Percentiles rank a stretch among this genome's conserved stretches.
Conservation (phyloP, 2,329 filamentous ascomycete genomes). For the Aspergillus floridensis region DNA sequence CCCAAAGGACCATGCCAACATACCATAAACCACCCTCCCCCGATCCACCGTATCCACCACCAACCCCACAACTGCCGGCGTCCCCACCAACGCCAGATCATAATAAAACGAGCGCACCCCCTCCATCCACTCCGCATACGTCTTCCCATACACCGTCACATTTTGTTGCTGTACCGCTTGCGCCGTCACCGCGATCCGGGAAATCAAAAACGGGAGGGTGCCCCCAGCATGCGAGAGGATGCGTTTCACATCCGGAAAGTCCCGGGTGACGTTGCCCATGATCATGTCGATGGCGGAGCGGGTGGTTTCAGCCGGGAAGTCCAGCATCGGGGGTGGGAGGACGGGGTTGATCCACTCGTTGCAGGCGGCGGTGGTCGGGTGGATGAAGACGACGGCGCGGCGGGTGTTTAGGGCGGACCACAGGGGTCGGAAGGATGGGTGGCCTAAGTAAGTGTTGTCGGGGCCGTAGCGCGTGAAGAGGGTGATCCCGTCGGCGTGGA, state of each 20-base stretch:
- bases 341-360: no score
- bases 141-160: slow-evolving; percentile 7
- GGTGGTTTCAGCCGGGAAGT: slow-evolving; percentile 49
- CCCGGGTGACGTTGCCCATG: slow-evolving; percentile 27
- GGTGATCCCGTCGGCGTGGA: no score
- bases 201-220: slow-evolving; percentile 43
- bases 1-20: background rate
- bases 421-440: slow-evolving; percentile 35
- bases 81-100: slow-evolving; percentile 25
- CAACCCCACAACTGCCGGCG: background rate
- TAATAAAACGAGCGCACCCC: slow-evolving; percentile 26
- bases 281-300: slow-evolving; percentile 47
- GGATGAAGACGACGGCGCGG: no score
- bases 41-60: slow-evolving; percentile 3
- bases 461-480: slow-evolving; percentile 51
- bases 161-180: background rate
- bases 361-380: no score
- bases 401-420: no score
- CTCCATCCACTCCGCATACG: slow-evolving; percentile 15
- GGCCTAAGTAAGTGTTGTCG: slow-evolving; percentile 47
- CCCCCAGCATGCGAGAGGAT: slow-evolving; percentile 52
- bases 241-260: slow-evolving; percentile 41
- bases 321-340: slow-evolving; percentile 30
- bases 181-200: slow-evolving; percentile 26
- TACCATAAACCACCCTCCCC: slow-evolving; percentile 3